phyloP scores from a whole-genome alignment of 768 basidiomycete genomes.

The Russula sp. region DNA sequence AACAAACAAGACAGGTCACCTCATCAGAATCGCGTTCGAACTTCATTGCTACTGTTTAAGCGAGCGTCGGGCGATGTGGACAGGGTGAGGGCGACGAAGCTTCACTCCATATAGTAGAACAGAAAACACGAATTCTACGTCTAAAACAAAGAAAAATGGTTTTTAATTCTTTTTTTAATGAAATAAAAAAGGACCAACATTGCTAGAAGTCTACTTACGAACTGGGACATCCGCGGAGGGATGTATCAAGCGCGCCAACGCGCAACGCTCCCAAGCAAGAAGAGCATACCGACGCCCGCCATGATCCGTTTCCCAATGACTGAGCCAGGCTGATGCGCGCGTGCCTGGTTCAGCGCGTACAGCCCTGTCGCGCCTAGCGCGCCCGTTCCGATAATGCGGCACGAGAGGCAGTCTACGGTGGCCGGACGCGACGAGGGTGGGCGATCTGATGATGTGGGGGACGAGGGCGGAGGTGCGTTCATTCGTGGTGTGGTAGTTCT shows the following conservation, averaged over 20 bases:
- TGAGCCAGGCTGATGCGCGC: conserved; percentile 56
- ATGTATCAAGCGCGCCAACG: conserved; percentile 19
- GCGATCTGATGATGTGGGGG: background rate
- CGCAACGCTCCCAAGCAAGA: conserved; percentile 19
- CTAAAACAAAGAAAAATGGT: background rate
- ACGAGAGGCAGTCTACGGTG: conserved; percentile 53
- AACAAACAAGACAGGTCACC: background rate
- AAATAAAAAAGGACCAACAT: background rate
- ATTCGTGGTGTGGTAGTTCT: background rate
- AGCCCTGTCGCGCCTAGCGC: conserved; percentile 57
- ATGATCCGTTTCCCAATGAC: conserved; percentile 54
- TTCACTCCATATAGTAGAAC: no score
- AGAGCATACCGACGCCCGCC: conserved; percentile 50
- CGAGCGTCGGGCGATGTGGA: background rate
- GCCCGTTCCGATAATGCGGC: conserved; percentile 60
- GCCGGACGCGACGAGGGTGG: background rate
- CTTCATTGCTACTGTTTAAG: background rate
- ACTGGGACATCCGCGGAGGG: background rate
- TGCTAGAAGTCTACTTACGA: background rate
- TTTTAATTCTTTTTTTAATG: background rate
- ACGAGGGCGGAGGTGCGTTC: background rate
- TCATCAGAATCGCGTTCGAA: background rate
- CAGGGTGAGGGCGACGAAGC: no score
- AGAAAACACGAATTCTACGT: background rate
- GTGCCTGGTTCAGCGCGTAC: conserved; percentile 62